Conservation (phyloP, 2,329 filamentous ascomycete species). For the Chaetomium olivaceum region DNA sequence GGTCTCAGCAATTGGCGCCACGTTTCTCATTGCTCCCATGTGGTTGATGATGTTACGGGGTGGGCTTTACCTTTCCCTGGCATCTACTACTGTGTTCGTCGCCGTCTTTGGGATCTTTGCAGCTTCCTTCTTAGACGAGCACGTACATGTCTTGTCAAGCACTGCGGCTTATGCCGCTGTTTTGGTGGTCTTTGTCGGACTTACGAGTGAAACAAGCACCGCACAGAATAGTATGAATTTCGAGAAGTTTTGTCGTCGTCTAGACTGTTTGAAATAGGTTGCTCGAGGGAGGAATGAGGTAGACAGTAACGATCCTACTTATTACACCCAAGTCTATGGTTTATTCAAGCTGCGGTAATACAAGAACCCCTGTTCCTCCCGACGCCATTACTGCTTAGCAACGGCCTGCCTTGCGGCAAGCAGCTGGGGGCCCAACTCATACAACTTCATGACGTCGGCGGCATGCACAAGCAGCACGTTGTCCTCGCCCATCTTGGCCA, state of each 20-base stretch:
- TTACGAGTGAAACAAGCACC: neutral
- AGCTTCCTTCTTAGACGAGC: neutral
- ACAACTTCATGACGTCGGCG: slow-evolving; percentile 25
- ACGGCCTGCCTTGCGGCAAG: slow-evolving; percentile 20
- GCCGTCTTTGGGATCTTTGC: neutral
- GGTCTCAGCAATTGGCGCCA: neutral
- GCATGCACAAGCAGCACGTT: slow-evolving; percentile 21
- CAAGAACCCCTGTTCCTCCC: neutral
- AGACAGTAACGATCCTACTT: neutral
- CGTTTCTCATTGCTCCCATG: neutral
- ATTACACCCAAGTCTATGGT: neutral
- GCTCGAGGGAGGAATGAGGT: neutral
- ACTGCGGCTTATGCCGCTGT: neutral
- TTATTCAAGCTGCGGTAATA: neutral
- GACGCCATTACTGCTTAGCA: slow-evolving; percentile 6
- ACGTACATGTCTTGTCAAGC: neutral
- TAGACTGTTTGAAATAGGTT: too few species aligned
- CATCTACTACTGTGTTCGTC: neutral
- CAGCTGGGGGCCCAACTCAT: slow-evolving; percentile 18
- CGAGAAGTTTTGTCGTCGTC: neutral
- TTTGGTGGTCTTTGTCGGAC: neutral
- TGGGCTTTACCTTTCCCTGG: neutral
- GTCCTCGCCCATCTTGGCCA: slow-evolving; percentile 21
- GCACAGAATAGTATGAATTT: neutral
- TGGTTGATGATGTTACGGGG: neutral